phyloP scores from a whole-genome alignment of 192 early-diverging fungal species.

The Coemansia sp. region DNA sequence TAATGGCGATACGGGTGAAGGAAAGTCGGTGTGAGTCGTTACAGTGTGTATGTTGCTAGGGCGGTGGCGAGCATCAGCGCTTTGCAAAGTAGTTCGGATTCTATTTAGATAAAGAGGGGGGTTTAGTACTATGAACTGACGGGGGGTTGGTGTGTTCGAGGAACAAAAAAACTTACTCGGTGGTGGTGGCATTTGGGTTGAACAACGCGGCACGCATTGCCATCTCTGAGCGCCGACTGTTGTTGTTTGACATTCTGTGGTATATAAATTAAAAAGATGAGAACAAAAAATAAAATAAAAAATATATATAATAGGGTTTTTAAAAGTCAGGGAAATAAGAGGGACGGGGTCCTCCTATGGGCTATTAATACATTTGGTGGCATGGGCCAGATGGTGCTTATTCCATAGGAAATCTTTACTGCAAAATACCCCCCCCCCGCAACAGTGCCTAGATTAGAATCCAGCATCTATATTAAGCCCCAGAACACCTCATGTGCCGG shows the following conservation, averaged over 20 bases:
- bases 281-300: conserved; percentile 9
- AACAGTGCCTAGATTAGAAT: not conserved
- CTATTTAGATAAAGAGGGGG: conserved; percentile 11
- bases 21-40: not conserved
- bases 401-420: not conserved
- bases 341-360: not conserved
- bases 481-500: not conserved
- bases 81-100: conserved; percentile 29
- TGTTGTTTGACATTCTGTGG: not conserved
- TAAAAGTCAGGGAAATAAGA: not conserved
- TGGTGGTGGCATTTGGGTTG: conserved; percentile 32
- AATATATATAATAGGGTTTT: not conserved
- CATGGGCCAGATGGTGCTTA: too few species aligned
- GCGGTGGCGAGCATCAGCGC: conserved; percentile 20
- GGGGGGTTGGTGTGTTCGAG: not conserved
- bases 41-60: not conserved
- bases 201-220: conserved; percentile 55
- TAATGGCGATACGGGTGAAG: not conserved
- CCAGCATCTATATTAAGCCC: not conserved
- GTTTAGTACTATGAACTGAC: not conserved
- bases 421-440: not conserved
- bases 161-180: conserved; percentile 18
- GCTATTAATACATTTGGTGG: not conserved
- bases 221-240: conserved; percentile 44
- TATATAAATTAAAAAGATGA: not conserved